These are phyloP conservation scores for Strobilomyces dryophilus DNA, from an alignment of 768 basidiomycete genomes.

Conservation along the genomic window DNA sequence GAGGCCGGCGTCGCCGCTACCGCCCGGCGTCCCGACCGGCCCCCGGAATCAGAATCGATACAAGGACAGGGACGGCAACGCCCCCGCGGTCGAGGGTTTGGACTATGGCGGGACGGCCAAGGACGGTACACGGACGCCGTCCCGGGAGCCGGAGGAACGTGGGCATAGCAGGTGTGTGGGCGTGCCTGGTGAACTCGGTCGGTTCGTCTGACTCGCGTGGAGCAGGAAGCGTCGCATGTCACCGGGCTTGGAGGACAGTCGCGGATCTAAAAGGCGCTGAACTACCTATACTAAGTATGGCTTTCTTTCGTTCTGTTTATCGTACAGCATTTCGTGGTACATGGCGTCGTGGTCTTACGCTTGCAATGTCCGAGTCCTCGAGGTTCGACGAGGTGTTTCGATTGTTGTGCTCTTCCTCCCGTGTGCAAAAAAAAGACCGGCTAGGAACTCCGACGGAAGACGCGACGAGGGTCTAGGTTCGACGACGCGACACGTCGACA, in stretches of 20 bases:
- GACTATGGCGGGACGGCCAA: slow-evolving; percentile 71
- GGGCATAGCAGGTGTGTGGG: slow-evolving; percentile 52
- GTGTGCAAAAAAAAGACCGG: no score
- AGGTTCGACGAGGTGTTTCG: no score
- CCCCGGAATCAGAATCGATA: slow-evolving; percentile 88
- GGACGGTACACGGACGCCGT: slow-evolving; percentile 50
- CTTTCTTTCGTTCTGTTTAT: slow-evolving; percentile 10
- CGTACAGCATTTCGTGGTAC: slow-evolving; percentile 19
- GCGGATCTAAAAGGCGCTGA: slow-evolving; percentile 71
- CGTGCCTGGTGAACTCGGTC: no score
- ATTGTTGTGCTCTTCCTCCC: no score
- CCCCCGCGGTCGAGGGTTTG: slow-evolving; percentile 82
- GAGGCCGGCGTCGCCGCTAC: slow-evolving; percentile 79
- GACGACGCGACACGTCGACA: no score
- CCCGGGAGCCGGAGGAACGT: slow-evolving; percentile 66
- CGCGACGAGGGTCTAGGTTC: no score
- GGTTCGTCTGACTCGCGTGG: background rate
- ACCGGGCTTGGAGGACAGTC: slow-evolving; percentile 62
- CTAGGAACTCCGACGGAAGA: no score
- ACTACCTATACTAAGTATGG: slow-evolving; percentile 33
- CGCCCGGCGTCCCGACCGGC: slow-evolving; percentile 83
- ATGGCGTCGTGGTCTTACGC: no score
- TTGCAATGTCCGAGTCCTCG: no score
- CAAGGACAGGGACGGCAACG: slow-evolving; percentile 83
- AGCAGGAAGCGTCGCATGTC: slow-evolving; percentile 70